phyloP scores from a whole-genome alignment of 495 filamentous ascomycete genomes.

The Tricharina praecox region DNA sequence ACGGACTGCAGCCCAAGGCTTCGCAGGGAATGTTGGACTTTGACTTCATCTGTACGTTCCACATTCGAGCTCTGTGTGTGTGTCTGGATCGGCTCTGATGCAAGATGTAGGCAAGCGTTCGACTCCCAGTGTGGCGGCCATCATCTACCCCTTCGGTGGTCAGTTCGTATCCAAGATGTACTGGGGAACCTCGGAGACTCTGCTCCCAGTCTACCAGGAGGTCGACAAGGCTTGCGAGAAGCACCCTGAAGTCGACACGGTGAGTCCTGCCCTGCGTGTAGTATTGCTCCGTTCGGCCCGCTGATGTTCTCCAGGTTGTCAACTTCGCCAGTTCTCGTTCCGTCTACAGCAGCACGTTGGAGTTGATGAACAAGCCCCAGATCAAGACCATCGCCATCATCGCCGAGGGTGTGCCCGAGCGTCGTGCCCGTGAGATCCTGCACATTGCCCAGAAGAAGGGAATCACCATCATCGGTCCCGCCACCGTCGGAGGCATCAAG shows the following conservation, averaged over 20 bases:
- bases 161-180: conserved; percentile 99
- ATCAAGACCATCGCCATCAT: conserved; percentile 98
- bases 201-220: conserved; percentile 94
- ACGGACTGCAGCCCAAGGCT: conserved; percentile 91
- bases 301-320: conserved; percentile 41
- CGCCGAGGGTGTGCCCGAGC: conserved; percentile 95
- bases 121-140: conserved; percentile 92
- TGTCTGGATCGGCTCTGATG: conserved; percentile 4
- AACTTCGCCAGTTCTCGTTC: conserved; percentile 98
- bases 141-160: conserved; percentile 99
- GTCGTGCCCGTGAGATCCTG: conserved; percentile 94
- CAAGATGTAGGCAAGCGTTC: conserved; percentile 48
- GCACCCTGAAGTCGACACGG: conserved; percentile 86
- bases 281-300: conserved; percentile 1
- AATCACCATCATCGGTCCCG: conserved; percentile 95
- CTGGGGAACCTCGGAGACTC: conserved; percentile 98
- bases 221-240: conserved; percentile 88
- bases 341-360: conserved; percentile 95
- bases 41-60: conserved; percentile 76
- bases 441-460: conserved; percentile 93
- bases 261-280: conserved; percentile 2
- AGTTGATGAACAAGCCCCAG: conserved; percentile 93
- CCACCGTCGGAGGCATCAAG: conserved; percentile 98
- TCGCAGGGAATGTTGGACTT: conserved; percentile 99
- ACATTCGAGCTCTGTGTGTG: not conserved